Evolutionary conservation across 352 stramenopile species (phyloP).

Genomic region (Globisporangium splendens): DNA sequence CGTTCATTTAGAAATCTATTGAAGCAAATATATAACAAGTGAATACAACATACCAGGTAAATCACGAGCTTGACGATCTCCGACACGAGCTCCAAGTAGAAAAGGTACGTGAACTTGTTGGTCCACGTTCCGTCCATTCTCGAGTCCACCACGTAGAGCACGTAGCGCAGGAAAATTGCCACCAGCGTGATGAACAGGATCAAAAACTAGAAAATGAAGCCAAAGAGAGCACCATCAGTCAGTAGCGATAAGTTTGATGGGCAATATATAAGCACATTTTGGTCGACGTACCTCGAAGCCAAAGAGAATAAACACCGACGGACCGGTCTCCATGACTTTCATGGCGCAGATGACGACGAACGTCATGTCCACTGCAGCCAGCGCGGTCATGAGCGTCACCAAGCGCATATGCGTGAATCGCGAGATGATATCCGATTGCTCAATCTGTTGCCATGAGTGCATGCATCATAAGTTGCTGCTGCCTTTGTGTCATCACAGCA

Average conservation of each 20-base stretch:
- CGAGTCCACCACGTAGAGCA: constrained; percentile 93
- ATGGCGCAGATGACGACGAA: constrained; percentile 89
- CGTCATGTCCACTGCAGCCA: constrained; percentile 83
- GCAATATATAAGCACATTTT: neutral
- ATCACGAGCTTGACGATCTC: constrained; percentile 95
- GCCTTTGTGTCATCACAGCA: too few relatives aligned
- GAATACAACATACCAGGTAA: constrained; percentile 75
- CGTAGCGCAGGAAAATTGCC: constrained; percentile 84
- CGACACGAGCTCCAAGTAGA: constrained; percentile 95
- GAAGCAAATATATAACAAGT: too few relatives aligned
- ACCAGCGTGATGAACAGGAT: constrained; percentile 94
- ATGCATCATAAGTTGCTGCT: too few relatives aligned
- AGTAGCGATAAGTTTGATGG: neutral
- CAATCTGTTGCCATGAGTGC: constrained; percentile 46
- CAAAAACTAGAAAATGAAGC: constrained; percentile 55
- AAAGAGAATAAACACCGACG: constrained; percentile 94
- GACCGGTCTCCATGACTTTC: constrained; percentile 76
- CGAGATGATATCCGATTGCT: constrained; percentile 83
- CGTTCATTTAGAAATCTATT: too few relatives aligned
- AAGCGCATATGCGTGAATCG: constrained; percentile 82
- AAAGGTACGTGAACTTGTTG: constrained; percentile 90
- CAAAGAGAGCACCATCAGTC: neutral
- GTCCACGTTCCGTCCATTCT: constrained; percentile 86
- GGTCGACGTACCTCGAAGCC: constrained; percentile 86
- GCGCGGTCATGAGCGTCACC: constrained; percentile 83